Percentiles rank a stretch among this genome's conserved stretches.
Evolutionary conservation across 2,329 filamentous ascomycete genomes (phyloP).

Genomic region (Nothomitra cinnamomea): DNA sequence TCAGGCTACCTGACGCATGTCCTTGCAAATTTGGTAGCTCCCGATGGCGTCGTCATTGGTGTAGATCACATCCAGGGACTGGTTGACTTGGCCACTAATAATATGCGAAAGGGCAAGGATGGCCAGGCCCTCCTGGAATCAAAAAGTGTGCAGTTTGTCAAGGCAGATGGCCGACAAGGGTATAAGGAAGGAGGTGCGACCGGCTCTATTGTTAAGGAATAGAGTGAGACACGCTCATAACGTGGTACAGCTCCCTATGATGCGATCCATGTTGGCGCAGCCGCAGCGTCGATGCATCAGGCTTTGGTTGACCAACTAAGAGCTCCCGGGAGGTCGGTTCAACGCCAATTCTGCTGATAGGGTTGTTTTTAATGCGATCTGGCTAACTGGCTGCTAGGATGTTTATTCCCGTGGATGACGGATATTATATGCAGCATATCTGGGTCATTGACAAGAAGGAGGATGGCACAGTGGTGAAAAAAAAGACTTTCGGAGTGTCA

Average conservation of each 20-base stretch:
- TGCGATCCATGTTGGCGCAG: slow-evolving; percentile 89
- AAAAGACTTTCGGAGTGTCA: slow-evolving; percentile 42
- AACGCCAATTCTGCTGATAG: neutral
- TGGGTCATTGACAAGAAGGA: slow-evolving; percentile 46
- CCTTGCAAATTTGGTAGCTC: slow-evolving; percentile 53
- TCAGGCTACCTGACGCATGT: slow-evolving; percentile 71
- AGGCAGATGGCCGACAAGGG: slow-evolving; percentile 57
- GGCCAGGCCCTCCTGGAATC: slow-evolving; percentile 42
- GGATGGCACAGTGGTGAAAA: slow-evolving; percentile 36
- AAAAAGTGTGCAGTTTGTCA: slow-evolving; percentile 53
- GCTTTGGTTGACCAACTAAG: slow-evolving; percentile 62
- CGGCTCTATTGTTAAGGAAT: slow-evolving; percentile 15
- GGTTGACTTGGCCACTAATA: slow-evolving; percentile 42
- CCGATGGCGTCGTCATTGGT: slow-evolving; percentile 42
- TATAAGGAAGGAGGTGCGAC: slow-evolving; percentile 32
- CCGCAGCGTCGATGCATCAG: slow-evolving; percentile 55
- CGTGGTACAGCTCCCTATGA: slow-evolving; percentile 45
- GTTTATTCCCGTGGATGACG: slow-evolving; percentile 45
- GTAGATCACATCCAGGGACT: slow-evolving; percentile 57
- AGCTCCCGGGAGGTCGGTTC: slow-evolving; percentile 46
- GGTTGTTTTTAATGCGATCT: neutral
- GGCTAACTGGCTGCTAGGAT: slow-evolving; percentile 19
- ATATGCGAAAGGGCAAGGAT: slow-evolving; percentile 45
- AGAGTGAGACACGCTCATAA: neutral
- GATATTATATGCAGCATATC: slow-evolving; percentile 35